A percentile compares a stretch with the other conserved stretches of the same genome.
Evolutionary conservation across 192 early-diverging fungal species (phyloP).

Genomic region (Coemansia javaensis): DNA sequence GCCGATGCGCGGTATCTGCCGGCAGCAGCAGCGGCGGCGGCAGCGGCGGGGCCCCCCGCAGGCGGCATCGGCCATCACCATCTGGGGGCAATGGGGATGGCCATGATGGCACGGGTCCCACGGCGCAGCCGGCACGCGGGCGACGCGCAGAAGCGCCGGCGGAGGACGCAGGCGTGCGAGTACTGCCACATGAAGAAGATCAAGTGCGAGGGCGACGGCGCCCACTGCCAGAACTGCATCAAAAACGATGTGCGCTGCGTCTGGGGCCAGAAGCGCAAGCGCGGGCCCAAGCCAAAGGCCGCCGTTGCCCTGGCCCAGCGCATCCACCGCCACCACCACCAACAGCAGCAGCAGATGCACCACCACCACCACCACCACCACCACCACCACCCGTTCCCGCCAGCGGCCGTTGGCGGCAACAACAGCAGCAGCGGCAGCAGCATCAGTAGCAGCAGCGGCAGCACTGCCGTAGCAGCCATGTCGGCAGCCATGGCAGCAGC

Average conservation of each 20-base stretch:
- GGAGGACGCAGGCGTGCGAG: constrained; percentile 48
- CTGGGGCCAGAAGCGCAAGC: constrained; percentile 48
- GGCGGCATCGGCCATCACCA: no score
- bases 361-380: no score
- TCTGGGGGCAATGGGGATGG: no score
- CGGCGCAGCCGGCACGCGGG: neutral
- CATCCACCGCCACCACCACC: neutral
- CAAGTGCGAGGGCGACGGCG: constrained; percentile 47
- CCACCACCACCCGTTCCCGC: no score
- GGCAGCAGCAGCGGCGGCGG: constrained; percentile 1
- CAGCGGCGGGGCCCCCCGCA: neutral
- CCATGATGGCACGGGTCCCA: no score
- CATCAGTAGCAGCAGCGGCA: neutral
- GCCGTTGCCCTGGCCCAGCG: neutral
- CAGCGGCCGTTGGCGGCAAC: no score
- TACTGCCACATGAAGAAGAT: constrained; percentile 50
- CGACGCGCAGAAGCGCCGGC: constrained; percentile 24
- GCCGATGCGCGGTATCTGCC: neutral
- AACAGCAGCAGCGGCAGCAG: no score
- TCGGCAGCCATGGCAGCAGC: neutral
- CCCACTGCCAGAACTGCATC: constrained; percentile 41
- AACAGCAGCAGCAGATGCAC: no score
- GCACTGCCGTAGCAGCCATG: no score
- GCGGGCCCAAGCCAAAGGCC: constrained; percentile 46
- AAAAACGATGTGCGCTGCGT: constrained; percentile 46